Base-by-base conservation (phyloP, 1,139 yeast genomes). In the Suhomyces terraborum region DNA sequence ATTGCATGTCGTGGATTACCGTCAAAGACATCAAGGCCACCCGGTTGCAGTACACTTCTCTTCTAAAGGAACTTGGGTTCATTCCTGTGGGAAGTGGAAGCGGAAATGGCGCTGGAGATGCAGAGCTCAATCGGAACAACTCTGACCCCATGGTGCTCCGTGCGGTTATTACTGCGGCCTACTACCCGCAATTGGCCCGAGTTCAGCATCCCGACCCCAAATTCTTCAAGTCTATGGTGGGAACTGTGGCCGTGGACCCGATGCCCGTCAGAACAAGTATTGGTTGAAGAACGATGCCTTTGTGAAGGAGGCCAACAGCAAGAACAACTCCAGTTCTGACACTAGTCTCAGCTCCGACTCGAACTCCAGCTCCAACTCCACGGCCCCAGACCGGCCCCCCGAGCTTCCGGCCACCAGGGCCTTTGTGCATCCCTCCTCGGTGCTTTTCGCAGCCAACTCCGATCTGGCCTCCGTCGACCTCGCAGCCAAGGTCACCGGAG, bases 211-310 rank as follows among this genome's bases (percentile, higher is more conserved):
- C 98, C 0, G 89, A 87, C 48, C 80, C 91, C 6, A 87, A 85
- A 53, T 93, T 69, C 57, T 69, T 81, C 39, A 77, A 81, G 33
- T 80, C 88, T 1, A 68, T 83, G 24, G 76, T 82, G 2, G 98
- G 98, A 24, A 77, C 97, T 0, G 73, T 93, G 36, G 93, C 87
- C 42, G 74, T 81, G 24, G 96, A 89, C 87, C 91, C 0, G 97
- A 91, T 55, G 87, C 93, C 1, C 77, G 73, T 45, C 69, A 75
- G 42, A 84, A 86, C 45, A 84, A 82, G 55, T 80, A 81, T 46
- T 91, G 88, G 87, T 73, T 84, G 38, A 66, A 84, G 54, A 82
- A 81, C 54, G 27, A 24, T 24, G 27, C 27, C 4, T 24, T 12
- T 13, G 27, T 24, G 5, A 12, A 12, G 7, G 27, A 24, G 8